phyloP scores from a whole-genome alignment of 176 grass and related monocot species.

The Bothriochloa decipiens region DNA sequence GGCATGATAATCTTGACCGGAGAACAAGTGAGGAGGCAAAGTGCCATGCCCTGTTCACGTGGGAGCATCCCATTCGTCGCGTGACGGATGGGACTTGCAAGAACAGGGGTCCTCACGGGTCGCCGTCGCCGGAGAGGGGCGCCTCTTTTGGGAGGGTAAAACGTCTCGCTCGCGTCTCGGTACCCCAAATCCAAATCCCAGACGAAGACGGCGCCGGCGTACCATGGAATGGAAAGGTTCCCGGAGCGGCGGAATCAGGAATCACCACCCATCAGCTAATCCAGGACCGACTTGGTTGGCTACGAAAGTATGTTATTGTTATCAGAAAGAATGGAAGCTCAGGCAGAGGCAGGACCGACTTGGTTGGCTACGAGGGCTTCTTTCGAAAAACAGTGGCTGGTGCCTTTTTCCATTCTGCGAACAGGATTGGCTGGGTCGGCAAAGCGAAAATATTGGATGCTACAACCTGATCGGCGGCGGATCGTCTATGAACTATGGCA shows the following conservation, averaged over 20 bases:
- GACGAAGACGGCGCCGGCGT: not conserved
- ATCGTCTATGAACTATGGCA: not conserved
- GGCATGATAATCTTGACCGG: constrained; percentile 59
- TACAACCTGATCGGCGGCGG: no score
- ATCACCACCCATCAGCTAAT: not conserved
- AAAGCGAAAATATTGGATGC: not conserved
- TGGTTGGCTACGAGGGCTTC: not conserved
- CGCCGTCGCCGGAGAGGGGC: constrained; percentile 22
- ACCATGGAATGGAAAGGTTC: constrained; percentile 26
- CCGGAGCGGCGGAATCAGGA: not conserved
- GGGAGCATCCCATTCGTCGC: constrained; percentile 53
- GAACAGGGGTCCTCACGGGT: constrained; percentile 4
- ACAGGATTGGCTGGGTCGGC: not conserved
- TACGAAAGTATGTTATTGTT: not conserved
- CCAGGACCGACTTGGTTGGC: no score
- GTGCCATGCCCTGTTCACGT: constrained; percentile 46
- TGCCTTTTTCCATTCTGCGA: not conserved
- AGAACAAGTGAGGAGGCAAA: constrained; percentile 27
- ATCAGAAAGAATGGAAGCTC: not conserved
- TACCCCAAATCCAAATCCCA: not conserved
- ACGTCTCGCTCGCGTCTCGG: not conserved
- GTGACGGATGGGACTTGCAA: constrained; percentile 33
- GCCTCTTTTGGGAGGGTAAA: not conserved
- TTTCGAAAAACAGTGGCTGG: not conserved
- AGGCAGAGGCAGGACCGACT: no score